Base-by-base conservation (phyloP, 176 grass and related monocot species). In the Oryza meridionalis region DNA sequence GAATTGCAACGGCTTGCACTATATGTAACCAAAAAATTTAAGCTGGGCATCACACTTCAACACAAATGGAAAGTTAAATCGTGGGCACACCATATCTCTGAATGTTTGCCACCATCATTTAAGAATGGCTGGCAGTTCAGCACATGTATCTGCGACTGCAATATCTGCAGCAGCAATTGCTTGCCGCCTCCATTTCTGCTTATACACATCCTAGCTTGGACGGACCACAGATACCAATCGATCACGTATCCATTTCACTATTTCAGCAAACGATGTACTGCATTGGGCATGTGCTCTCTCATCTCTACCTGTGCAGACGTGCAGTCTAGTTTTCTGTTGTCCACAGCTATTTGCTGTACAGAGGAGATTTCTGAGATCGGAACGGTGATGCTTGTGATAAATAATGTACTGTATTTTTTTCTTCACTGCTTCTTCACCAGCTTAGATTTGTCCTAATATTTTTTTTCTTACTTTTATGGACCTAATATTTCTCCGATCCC, bases 111-210 rank as follows among this genome's bases (percentile, higher is more conserved):
- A 58, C 31, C 32, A 58, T 17, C 7, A 70, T 81, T 66, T 74
- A 67, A 67, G 81, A 66, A 66, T 50, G 42, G 11, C 4, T 35
- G 45, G 61, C 81, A 65, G 40, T n/a, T 33, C 13, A 45, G 11
- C 65, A 81, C 59, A 81, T 38, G 47, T 25, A 11, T 61, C 13
- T 81, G 50, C 32, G 25, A 26, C n/a, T 72, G 50, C 32, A 38
- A 26, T 59, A 26, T 71, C 12, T 32, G 17, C 80, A 73, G 24
- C 49, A 61, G 31, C 47, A 67, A 11, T 11, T 10, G 25, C 73
- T 13, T 61, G 55, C 19, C 19, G 16, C 25, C 74, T 59, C 66
- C 24, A 42, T 45, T 37, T 25, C 67, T 63, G 7, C 50, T 37
- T 46, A 67, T 50, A 15, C 26, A 13, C 50, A 40, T 66, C 33